These are phyloP conservation scores for Trypanosomatidae sp. DNA, from an alignment of 208 protist genomes.

Conservation along the genomic window DNA sequence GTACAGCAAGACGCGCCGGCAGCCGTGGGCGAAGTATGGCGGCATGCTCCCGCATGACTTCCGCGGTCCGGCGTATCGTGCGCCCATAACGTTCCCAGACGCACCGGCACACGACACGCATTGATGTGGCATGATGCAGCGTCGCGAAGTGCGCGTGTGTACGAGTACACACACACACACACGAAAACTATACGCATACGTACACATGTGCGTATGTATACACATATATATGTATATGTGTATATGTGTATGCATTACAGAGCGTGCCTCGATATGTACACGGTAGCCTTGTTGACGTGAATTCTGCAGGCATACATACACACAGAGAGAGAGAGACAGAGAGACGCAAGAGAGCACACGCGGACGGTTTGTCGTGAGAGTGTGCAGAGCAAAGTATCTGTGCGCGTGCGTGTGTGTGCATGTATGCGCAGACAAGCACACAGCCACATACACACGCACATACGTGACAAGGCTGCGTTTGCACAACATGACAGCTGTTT, in stretches of 20 bases:
- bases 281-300: background rate
- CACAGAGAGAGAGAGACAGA: background rate
- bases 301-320: background rate
- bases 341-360: too few relatives aligned
- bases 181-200: background rate
- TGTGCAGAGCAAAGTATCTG: too few relatives aligned
- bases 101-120: conserved; percentile 31
- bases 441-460: background rate
- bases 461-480: background rate
- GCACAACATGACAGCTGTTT: conserved; percentile 15
- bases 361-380: too few relatives aligned
- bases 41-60: conserved; percentile 71
- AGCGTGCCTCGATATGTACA: background rate
- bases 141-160: background rate
- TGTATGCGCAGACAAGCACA: background rate
- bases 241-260: conserved; percentile 1
- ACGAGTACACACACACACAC: background rate
- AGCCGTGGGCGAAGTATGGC: conserved; percentile 78
- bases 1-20: conserved; percentile 51
- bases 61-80: conserved; percentile 37
- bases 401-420: too few relatives aligned
- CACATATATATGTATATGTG: conserved; percentile 1
- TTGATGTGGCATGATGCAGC: background rate
- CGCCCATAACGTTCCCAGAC: conserved; percentile 31
- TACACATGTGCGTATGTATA: background rate